These are phyloP conservation scores for Thalassia testudinum DNA, from an alignment of 116 monocot genomes.

Conservation along the genomic window DNA sequence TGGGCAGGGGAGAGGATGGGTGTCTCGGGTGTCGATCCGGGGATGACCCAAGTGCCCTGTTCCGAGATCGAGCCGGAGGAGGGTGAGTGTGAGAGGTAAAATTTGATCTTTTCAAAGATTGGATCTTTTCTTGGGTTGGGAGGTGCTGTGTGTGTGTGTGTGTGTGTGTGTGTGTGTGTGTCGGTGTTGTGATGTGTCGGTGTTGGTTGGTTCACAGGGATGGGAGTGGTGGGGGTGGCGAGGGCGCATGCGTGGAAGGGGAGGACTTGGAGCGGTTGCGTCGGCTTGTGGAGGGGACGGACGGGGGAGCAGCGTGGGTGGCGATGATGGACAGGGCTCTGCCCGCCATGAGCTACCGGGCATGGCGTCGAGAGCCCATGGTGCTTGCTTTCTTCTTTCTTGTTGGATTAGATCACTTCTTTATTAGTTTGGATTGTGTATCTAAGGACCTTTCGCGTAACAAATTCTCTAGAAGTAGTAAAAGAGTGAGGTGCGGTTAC, in stretches of 20 bases:
- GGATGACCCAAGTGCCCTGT: neutral
- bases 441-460: no score
- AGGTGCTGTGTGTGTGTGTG: neutral
- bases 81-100: neutral
- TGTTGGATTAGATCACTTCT: no score
- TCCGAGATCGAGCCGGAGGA: neutral
- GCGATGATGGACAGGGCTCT: constrained; percentile 66
- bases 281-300: constrained; percentile 51
- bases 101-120: neutral
- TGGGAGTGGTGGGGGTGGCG: constrained; percentile 1
- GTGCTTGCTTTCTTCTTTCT: constrained; percentile 12
- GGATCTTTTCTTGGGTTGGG: neutral
- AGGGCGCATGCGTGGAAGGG: constrained; percentile 16
- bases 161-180: neutral
- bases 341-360: constrained; percentile 54
- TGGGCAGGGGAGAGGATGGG: constrained; percentile 48
- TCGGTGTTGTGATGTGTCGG: neutral
- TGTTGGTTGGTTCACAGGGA: neutral
- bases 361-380: constrained; percentile 83
- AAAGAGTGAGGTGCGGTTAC: no score
- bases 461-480: no score
- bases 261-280: constrained; percentile 54
- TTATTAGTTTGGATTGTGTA: no score
- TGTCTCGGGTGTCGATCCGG: no score
- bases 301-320: constrained; percentile 71